Evolutionary conservation across 306 rosid genomes (phyloP).

Genomic region (Cercis canadensis): DNA sequence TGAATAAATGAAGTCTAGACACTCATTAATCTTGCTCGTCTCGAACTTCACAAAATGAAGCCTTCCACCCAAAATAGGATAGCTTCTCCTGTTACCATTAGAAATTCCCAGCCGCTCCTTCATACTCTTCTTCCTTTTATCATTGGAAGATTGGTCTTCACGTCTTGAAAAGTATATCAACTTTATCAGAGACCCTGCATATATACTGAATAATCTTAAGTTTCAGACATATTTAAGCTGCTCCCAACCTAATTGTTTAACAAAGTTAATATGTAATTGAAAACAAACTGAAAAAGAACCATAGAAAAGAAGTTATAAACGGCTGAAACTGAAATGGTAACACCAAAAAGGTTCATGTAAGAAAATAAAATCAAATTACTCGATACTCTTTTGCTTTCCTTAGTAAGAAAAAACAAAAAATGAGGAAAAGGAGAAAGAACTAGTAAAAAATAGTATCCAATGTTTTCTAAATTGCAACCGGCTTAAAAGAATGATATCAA

Average conservation of each 20-base stretch:
- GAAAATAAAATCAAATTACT: not conserved
- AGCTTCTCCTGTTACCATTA: conserved; percentile 83
- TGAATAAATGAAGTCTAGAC: conserved; percentile 90
- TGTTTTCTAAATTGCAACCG: no score
- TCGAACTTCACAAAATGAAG: conserved; percentile 99
- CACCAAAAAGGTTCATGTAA: not conserved
- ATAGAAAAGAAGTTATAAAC: not conserved
- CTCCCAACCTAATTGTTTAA: not conserved
- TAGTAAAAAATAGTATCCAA: not conserved
- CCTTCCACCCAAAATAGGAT: conserved; percentile 96
- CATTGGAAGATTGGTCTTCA: conserved; percentile 68
- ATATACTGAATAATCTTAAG: conserved; percentile 24
- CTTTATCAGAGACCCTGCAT: conserved; percentile 93
- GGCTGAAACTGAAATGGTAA: not conserved
- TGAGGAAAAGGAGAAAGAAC: not conserved
- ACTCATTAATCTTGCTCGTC: conserved; percentile 87
- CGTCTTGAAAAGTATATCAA: conserved; percentile 96
- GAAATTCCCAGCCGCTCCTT: conserved; percentile 78
- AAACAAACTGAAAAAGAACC: not conserved
- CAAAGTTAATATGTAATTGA: not conserved
- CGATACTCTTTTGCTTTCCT: not conserved
- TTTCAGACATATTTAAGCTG: conserved; percentile 33
- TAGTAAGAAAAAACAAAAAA: not conserved
- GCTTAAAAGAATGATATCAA: conserved; percentile 15
- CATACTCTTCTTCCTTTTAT: conserved; percentile 72